A percentile compares a stretch with the other conserved stretches of the same genome.
These are phyloP conservation scores for Emmonsia crescens DNA, from an alignment of 2,329 filamentous ascomycete species.

Conservation along the genomic window DNA sequence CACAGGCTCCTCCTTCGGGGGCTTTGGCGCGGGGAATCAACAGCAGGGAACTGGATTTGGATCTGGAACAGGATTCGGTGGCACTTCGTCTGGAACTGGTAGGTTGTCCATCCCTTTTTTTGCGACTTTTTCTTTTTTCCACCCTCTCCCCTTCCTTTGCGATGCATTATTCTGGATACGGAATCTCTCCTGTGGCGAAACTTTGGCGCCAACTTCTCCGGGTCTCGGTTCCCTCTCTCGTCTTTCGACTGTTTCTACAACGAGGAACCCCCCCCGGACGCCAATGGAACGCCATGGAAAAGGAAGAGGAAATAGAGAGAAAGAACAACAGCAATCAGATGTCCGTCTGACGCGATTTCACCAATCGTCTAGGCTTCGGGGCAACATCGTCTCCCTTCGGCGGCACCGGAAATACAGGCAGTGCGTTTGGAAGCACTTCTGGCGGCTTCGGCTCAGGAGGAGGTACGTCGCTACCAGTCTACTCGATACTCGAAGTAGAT, in stretches of 20 bases:
- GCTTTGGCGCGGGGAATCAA: constrained; percentile 12
- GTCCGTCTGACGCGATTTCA: constrained; percentile 11
- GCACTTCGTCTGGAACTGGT: constrained; percentile 11
- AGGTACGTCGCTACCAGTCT: constrained; percentile 15
- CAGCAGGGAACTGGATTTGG: constrained; percentile 13
- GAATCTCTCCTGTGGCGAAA: neutral
- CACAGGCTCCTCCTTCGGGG: constrained; percentile 11
- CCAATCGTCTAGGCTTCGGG: constrained; percentile 26
- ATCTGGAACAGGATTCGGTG: constrained; percentile 6
- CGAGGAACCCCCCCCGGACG: constrained; percentile 3
- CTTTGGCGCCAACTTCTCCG: neutral
- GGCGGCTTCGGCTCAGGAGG: constrained; percentile 20
- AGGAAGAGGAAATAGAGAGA: neutral
- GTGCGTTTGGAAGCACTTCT: constrained; percentile 14
- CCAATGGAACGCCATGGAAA: constrained; percentile 4
- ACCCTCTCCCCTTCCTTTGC: neutral
- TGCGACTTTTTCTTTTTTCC: neutral
- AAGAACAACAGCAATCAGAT: constrained; percentile 1
- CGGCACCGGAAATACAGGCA: constrained; percentile 18
- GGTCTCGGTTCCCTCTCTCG: neutral
- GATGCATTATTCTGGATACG: neutral
- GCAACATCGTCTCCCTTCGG: constrained; percentile 28
- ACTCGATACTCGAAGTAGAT: neutral
- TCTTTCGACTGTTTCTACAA: neutral
- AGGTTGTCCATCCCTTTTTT: constrained; percentile 5